These are phyloP conservation scores for Ophiostoma himal-ulmi DNA, from an alignment of 2,329 filamentous ascomycete genomes.

Conservation along the genomic window DNA sequence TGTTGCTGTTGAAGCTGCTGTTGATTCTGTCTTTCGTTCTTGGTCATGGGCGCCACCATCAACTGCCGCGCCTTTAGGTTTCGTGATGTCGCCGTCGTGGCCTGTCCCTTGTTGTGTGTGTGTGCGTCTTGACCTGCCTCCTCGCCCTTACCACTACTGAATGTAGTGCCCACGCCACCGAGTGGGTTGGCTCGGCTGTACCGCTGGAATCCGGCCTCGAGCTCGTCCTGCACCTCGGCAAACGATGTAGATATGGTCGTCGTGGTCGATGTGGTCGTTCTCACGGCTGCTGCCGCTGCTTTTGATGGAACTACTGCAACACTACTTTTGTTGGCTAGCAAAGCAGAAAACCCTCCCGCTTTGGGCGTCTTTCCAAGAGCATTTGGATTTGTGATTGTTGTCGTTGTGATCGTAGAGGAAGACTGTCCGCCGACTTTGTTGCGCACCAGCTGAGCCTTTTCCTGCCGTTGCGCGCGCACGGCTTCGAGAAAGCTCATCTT, in stretches of 20 bases:
- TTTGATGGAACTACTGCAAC: neutral
- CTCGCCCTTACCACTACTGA: neutral
- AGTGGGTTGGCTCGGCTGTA: constrained; percentile 23
- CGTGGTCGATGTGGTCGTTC: neutral
- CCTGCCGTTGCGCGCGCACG: constrained; percentile 20
- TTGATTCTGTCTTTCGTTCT: neutral
- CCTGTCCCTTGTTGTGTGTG: neutral
- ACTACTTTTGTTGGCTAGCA: neutral
- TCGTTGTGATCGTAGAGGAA: neutral
- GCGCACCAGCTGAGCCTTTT: constrained; percentile 10
- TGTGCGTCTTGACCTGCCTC: neutral
- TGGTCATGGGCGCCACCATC: constrained; percentile 18
- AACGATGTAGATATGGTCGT: neutral
- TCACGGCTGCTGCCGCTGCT: neutral
- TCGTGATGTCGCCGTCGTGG: constrained; percentile 11
- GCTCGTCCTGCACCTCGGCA: constrained; percentile 20
- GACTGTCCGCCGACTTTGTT: neutral
- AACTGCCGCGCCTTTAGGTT: constrained; percentile 19
- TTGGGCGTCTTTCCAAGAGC: neutral
- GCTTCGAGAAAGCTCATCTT: constrained; percentile 21
- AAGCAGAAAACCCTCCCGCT: constrained; percentile 14
- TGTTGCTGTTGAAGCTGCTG: neutral
- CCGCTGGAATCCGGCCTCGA: constrained; percentile 20
- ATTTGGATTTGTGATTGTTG: neutral
- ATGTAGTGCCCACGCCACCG: constrained; percentile 16